Conservation (phyloP, 495 filamentous ascomycete genomes). For the Cercophora newfieldiana region DNA sequence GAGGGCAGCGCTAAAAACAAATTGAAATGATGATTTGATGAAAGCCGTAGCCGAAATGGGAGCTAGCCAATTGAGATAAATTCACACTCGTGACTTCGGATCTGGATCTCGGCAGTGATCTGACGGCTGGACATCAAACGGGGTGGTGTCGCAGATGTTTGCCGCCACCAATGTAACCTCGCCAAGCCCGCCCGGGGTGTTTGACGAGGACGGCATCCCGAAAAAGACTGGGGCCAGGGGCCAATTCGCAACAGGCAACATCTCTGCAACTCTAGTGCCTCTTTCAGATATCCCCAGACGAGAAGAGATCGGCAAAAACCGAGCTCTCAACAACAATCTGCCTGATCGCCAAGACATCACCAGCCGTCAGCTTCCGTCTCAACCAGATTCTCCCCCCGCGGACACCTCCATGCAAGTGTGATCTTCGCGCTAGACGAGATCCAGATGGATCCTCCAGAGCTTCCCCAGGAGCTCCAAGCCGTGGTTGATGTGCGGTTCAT, state of each 20-base stretch:
- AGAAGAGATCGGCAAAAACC: slow-evolving; percentile 5
- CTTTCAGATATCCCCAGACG: background rate
- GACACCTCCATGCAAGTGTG: slow-evolving; percentile 9
- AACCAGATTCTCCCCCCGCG: background rate
- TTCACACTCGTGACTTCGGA: background rate
- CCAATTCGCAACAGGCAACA: background rate
- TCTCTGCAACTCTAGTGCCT: background rate
- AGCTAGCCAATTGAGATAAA: too few relatives aligned
- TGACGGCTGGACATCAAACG: slow-evolving; percentile 5
- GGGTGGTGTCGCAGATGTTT: slow-evolving; percentile 8
- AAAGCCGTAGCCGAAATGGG: too few relatives aligned
- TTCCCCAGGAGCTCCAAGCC: background rate
- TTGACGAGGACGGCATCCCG: background rate
- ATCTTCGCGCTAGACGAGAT: slow-evolving; percentile 11
- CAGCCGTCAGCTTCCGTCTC: slow-evolving; percentile 8
- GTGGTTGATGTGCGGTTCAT: background rate
- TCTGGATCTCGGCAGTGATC: slow-evolving; percentile 10
- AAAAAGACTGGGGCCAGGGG: slow-evolving; percentile 5
- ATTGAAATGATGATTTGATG: too few relatives aligned
- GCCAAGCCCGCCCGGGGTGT: background rate
- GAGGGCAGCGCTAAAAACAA: too few relatives aligned
- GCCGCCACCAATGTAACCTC: slow-evolving; percentile 6
- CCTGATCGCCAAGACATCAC: slow-evolving; percentile 11
- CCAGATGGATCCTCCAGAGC: background rate
- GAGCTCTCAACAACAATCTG: background rate